phyloP scores from a whole-genome alignment of 805 yeast genomes.

The Yarrowia sp. region DNA sequence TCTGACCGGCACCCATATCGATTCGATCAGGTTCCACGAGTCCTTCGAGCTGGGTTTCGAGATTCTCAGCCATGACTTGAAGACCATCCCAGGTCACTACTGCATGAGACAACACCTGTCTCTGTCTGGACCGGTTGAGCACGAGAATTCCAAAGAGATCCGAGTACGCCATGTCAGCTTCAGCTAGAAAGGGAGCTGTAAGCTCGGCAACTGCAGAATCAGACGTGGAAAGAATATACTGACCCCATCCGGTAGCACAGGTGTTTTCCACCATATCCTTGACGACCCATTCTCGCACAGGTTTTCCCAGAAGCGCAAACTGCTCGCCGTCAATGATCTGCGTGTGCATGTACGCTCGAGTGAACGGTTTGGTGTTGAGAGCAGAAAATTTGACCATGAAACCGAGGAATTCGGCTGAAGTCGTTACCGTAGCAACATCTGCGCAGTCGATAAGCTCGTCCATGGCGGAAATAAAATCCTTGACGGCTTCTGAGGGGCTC shows the following conservation, averaged over 20 bases:
- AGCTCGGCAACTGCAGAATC: conserved; percentile 44
- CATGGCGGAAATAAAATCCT: conserved; percentile 41
- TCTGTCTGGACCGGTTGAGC: conserved; percentile 81
- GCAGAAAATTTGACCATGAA: conserved; percentile 47
- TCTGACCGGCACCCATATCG: conserved; percentile 8
- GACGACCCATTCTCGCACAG: conserved; percentile 46
- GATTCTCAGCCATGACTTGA: conserved; percentile 74
- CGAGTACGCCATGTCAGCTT: conserved; percentile 55
- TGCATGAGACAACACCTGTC: conserved; percentile 71
- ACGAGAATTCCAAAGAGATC: conserved; percentile 57
- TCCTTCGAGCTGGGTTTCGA: conserved; percentile 59
- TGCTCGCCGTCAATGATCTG: conserved; percentile 19
- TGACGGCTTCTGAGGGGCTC: conserved; percentile 43
- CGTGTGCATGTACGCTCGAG: conserved; percentile 46
- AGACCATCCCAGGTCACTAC: conserved; percentile 74
- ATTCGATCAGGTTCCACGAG: conserved; percentile 26
- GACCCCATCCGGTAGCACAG: conserved; percentile 50
- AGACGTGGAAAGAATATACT: conserved; percentile 44
- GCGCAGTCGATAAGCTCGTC: conserved; percentile 41
- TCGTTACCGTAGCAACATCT: conserved; percentile 40
- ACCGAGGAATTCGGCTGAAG: conserved; percentile 49
- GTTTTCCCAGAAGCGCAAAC: conserved; percentile 39
- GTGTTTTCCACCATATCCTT: conserved; percentile 56
- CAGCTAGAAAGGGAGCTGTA: conserved; percentile 48
- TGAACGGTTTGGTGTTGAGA: conserved; percentile 44